A percentile compares a stretch with the other conserved stretches of the same genome.
phyloP scores from a whole-genome alignment of 2,329 filamentous ascomycete genomes.

The Ophiostoma angusticollis region DNA sequence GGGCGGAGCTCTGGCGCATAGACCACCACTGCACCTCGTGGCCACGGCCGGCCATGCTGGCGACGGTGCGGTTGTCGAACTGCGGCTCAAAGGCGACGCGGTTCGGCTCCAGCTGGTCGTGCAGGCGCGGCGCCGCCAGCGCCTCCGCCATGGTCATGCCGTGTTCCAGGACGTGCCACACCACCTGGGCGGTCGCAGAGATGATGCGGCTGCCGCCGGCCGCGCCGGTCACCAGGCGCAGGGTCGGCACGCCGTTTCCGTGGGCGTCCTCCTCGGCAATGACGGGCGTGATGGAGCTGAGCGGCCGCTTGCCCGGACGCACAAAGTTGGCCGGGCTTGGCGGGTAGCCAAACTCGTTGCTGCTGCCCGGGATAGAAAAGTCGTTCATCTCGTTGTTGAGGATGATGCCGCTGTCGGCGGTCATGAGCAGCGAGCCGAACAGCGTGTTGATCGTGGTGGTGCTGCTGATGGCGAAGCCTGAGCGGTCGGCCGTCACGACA shows the following conservation, averaged over 20 bases:
- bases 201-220: conserved; percentile 80
- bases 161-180: conserved; percentile 62
- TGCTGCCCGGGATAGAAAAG: conserved; percentile 68
- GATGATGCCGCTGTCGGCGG: conserved; percentile 71
- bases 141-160: conserved; percentile 48
- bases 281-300: conserved; percentile 70
- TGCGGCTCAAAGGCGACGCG: conserved; percentile 55
- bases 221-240: conserved; percentile 62
- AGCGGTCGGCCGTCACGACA: conserved; percentile 55
- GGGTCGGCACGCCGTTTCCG: conserved; percentile 30
- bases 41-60: conserved; percentile 50
- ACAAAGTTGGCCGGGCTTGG: conserved; percentile 74
- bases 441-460: conserved; percentile 83
- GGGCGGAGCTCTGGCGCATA: conserved; percentile 52
- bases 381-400: conserved; percentile 65
- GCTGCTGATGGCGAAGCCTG: conserved; percentile 64
- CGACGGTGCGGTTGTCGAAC: conserved; percentile 58
- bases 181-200: conserved; percentile 65
- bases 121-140: conserved; percentile 55
- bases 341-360: conserved; percentile 75
- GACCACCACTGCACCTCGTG: conserved; percentile 60
- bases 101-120: conserved; percentile 71
- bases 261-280: conserved; percentile 60
- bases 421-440: conserved; percentile 68
- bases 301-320: conserved; percentile 63